Base-by-base conservation (phyloP, 176 grass and related monocot species). In the Avena atlantica region DNA sequence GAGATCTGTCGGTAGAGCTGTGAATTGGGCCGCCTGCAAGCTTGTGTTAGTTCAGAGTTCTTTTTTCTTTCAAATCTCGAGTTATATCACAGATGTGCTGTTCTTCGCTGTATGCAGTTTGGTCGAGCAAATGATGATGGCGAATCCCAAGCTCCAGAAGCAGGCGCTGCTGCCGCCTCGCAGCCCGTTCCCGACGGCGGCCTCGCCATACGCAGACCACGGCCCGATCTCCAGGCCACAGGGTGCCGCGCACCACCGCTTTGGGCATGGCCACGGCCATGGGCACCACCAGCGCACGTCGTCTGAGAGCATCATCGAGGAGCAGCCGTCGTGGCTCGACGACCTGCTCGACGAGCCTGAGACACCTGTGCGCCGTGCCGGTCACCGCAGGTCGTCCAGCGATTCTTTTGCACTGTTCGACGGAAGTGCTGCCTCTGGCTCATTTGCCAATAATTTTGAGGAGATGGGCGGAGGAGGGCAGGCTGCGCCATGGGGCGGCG, bases 271-370 rank as follows among this genome's bases (percentile, higher is more conserved):
- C 17, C 88, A 92, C 17, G 87, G 83, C 13, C 85, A 91, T 25
- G 73, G 57, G 40, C 74, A 86, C 80, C 97, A 96, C 71, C 92
- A 91, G 85, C 90, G 92, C 79, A 96, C 92, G 65, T 93, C 92
- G 53, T 99, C 97, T 0, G 97, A 96, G 85, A 93, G 97, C 89
- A 94, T 99, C 85, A 91, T 95, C 8, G 97, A 99, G 78, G 97
- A 96, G 83, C 97, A 99, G 81, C 94, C 94, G 16, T 91, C 92
- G 24, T 99, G 94, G 97, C 97, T 99, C 8, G 94, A 99, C 6
- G 97, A 99, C 80, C 83, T 99, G 76, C 94, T 99, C 23, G 82
- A 96, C 47, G 97, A 99, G 87, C 94, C 97, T 0, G 92, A 99
- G 59, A 92, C 79, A 36, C 97, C 92, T 2, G 87, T 85, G 47